Base-by-base conservation (phyloP, 768 basidiomycete genomes). In the Terana coerulea region DNA sequence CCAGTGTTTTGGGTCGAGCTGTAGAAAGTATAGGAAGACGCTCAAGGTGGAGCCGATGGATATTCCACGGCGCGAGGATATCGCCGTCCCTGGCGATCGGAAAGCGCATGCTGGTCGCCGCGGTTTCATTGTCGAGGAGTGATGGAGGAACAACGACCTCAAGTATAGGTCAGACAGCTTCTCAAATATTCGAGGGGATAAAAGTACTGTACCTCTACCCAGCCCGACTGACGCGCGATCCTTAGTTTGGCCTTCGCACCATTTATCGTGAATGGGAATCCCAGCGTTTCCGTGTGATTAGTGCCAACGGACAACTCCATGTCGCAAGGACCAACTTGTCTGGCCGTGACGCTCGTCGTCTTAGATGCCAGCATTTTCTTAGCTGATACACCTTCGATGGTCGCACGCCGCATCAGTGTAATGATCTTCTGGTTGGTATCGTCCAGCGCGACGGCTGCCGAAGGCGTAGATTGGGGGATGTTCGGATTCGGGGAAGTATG, bases 21-120 rank as follows among this genome's bases (percentile, higher is more conserved):
- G 31, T 44, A 5, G 5, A n/a, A 15, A 51, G 41, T 10, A 29
- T 24, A 31, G 50, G 50, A 12, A 51, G 28, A 10, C 43, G 50
- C 1, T 51, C 50, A 15, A 51, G 43, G 33, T 43, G 19, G 21
- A 51, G 19, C 3, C 50, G 39, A 21, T 51, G 50, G 9, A 51
- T 26, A 22, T 24, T 26, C 50, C 50, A 51, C 2, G 50, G 42
- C 10, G 24, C 14, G n/a, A 15, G 39, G 17, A 17, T 4, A 21
- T 17, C 19, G 2, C 24, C 14, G 25, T 28, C 19, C 5, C 2
- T 17, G 49, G 19, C 12, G n/a, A 41, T n/a, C 9, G 29, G 33
- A 39, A 50, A 50, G 8, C 39, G 21, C 8, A n/a, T n/a, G n/a
- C n/a, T 40, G 37, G n/a, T 37, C 14, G 5, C 29, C n/a, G 12